Evolutionary conservation across 73 alveolate species (phyloP).

Genomic region (Paramecium caudatum): DNA sequence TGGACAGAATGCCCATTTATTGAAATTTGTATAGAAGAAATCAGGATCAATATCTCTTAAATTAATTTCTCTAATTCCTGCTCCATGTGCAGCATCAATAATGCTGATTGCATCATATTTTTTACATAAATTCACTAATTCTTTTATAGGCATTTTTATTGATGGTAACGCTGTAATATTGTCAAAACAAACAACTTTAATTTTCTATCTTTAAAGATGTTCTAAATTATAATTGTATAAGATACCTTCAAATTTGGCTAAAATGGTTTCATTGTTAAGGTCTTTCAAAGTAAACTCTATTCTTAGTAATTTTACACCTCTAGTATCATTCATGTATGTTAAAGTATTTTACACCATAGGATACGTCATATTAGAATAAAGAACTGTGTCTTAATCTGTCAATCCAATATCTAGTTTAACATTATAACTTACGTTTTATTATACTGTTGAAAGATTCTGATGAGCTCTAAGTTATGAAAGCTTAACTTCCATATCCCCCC

Average conservation of each 20-base stretch:
- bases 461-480: background rate
- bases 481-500: background rate
- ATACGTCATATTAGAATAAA: background rate
- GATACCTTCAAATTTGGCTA: background rate
- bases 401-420: background rate
- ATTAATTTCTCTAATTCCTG: constrained; percentile 25
- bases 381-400: background rate
- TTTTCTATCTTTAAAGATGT: background rate
- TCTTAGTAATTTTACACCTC: background rate
- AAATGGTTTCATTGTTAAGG: background rate
- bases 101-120: constrained; percentile 11
- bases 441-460: constrained; percentile 26
- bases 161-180: background rate
- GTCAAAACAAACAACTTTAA: constrained; percentile 13
- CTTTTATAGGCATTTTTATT: constrained; percentile 4
- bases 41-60: constrained; percentile 42
- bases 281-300: background rate
- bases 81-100: constrained; percentile 54
- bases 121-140: background rate
- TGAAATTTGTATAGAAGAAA: constrained; percentile 4
- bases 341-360: constrained; percentile 1
- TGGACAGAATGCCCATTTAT: constrained; percentile 37
- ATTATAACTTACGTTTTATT: background rate
- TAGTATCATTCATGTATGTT: background rate
- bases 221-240: background rate